Percentiles rank a stretch among this genome's conserved stretches.
phyloP scores from a whole-genome alignment of 2,329 filamentous ascomycete species.

The Pseudocercospora fuligena region DNA sequence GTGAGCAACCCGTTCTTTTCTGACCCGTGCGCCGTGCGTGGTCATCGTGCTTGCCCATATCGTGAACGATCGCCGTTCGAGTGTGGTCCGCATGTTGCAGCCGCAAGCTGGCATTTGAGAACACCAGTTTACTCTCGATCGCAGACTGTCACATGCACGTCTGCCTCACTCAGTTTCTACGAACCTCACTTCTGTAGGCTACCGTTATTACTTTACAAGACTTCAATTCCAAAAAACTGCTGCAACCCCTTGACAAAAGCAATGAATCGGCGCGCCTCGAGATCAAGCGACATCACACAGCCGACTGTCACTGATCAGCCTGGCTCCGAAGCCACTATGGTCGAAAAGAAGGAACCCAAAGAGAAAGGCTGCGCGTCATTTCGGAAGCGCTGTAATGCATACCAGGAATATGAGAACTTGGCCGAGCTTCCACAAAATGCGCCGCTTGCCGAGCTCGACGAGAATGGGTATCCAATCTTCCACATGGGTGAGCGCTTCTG shows the following conservation, averaged over 20 bases:
- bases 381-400: neutral
- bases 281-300: neutral
- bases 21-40: no score
- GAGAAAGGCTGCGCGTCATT: neutral
- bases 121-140: neutral
- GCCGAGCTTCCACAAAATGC: constrained; percentile 7
- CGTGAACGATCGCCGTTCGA: neutral
- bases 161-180: neutral
- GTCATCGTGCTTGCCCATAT: no score
- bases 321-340: neutral
- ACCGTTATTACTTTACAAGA: neutral
- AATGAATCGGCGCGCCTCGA: neutral
- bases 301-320: neutral
- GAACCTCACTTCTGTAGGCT: neutral
- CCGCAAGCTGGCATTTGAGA: neutral
- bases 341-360: neutral
- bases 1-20: no score
- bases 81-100: neutral
- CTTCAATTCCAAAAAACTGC: neutral
- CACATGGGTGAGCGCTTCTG: constrained; percentile 16
- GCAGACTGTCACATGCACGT: neutral
- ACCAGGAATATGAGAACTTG: neutral
- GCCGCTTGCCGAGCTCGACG: neutral
- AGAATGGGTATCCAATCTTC: constrained; percentile 9
- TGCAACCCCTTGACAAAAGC: neutral